Evolutionary conservation across 768 basidiomycete genomes (phyloP), one percentile per base, ranked within the genome.

Genomic region (Hortiboletus campestris): DNA sequence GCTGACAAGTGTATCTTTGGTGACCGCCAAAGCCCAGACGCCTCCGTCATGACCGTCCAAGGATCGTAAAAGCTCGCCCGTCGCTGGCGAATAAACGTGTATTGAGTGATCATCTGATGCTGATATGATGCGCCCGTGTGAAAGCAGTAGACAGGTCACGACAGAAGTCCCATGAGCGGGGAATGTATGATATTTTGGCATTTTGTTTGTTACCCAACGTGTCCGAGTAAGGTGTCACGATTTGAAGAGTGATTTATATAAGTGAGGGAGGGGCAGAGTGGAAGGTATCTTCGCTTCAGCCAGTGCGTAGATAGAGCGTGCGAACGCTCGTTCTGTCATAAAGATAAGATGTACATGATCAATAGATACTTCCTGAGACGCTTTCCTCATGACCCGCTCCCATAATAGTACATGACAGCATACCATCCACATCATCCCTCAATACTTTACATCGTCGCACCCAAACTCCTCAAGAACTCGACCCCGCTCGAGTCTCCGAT

Each of bases 71-170:
- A 91, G 80, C 35, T 83, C 79, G 13, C 96, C 96, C 0, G 88
- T 90, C 20, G 80, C 70, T n/a, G 92, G 94, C 20, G 88, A 89
- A 70, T 96, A 98, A 44, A 99, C 85, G 66, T 95, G 91, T 66
- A 98, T 97, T 5, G 93, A 91, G 64, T 98, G 93, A 72, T 98
- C 95, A 71, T 99, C 96, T 1, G 94, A 96, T 13, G 96, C 95
- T 12, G 92, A 94, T 65, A 99, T 93, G 74, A 99, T 93, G 57
- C 95, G 92, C 31, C 91, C 90, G 57, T 86, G 85, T 47, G 96
- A 97, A 76, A 99, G 92, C 64, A 98, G 83, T 44, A 98, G 84
- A 70, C 94, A 97, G 40, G 96, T 99, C 68, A 99, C 94, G 58
- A 98, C 95, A 22, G 88, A 86, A 43, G 83, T 83, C 1, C 93